Evolutionary conservation across 2,329 filamentous ascomycete species (phyloP).

Genomic region (Phialophora chinensis): DNA sequence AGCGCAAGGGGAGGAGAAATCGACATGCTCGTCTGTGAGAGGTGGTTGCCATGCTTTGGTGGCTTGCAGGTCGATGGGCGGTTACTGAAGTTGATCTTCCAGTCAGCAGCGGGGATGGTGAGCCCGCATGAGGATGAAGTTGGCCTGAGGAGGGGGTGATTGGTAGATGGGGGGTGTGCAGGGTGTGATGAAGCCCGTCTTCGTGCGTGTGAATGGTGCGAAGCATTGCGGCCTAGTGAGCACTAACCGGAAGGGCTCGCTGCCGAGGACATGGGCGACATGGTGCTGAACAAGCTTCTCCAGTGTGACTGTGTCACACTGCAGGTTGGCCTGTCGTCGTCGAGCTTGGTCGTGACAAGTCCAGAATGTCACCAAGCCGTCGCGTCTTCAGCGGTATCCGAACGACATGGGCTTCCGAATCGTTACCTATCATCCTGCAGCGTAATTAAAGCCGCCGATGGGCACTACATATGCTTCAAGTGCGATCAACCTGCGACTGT

Average conservation of each 20-base stretch:
- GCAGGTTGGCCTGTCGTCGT: constrained; percentile 9
- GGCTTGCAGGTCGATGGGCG: constrained; percentile 33
- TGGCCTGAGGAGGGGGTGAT: constrained; percentile 18
- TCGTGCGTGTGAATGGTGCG: constrained; percentile 27
- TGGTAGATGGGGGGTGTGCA: constrained; percentile 15
- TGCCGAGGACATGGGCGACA: constrained; percentile 1
- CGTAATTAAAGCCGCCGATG: neutral
- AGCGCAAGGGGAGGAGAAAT: constrained; percentile 2
- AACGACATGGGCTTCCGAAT: neutral
- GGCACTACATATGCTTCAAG: neutral
- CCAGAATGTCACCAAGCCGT: neutral
- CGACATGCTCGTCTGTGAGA: constrained; percentile 7
- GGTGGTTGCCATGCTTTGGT: constrained; percentile 16
- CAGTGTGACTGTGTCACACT: constrained; percentile 6
- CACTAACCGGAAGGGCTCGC: constrained; percentile 3
- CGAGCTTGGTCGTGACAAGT: constrained; percentile 3
- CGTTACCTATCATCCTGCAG: neutral
- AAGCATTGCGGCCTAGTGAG: constrained; percentile 14
- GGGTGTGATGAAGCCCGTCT: constrained; percentile 28
- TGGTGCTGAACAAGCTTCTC: constrained; percentile 1
- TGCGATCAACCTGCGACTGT: neutral
- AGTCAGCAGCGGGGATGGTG: constrained; percentile 27
- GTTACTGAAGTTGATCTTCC: constrained; percentile 31
- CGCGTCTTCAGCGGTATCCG: neutral
- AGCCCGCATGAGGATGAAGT: constrained; percentile 18